Evolutionary conservation across 306 rosid species (phyloP).

Genomic region (Cicer pinnatifidum): DNA sequence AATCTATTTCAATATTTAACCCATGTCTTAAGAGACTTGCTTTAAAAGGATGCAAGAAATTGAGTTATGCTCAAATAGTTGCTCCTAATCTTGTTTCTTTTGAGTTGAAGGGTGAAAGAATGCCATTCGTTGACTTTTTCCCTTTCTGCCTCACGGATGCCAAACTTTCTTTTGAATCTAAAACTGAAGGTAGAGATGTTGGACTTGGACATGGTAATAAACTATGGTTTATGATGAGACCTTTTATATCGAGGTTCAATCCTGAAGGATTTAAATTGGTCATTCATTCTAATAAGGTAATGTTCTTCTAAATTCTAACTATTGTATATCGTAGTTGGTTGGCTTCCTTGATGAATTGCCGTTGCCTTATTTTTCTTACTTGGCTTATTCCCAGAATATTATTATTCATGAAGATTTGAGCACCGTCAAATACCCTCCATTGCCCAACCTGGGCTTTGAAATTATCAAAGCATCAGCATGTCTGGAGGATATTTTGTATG

Average conservation of each 20-base stretch:
- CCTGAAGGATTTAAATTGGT: slow-evolving; percentile 47
- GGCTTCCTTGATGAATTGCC: slow-evolving; percentile 10
- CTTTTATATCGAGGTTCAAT: slow-evolving; percentile 40
- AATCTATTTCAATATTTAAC: slow-evolving; percentile 29
- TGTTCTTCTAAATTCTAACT: not conserved
- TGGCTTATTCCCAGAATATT: slow-evolving; percentile 47
- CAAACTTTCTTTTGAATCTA: slow-evolving; percentile 46
- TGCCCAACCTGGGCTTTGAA: slow-evolving; percentile 36
- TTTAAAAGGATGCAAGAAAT: slow-evolving; percentile 50
- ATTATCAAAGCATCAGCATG: slow-evolving; percentile 46
- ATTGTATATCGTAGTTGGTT: not conserved
- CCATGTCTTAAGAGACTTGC: slow-evolving; percentile 42
- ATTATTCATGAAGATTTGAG: slow-evolving; percentile 49
- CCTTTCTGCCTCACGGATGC: slow-evolving; percentile 43
- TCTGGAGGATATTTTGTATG: slow-evolving; percentile 38
- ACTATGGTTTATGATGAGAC: slow-evolving; percentile 21
- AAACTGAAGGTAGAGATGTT: not conserved
- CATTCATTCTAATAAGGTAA: slow-evolving; percentile 54
- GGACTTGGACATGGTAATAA: not conserved
- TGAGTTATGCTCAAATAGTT: not conserved
- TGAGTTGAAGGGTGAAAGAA: slow-evolving; percentile 49
- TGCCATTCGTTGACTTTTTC: slow-evolving; percentile 38
- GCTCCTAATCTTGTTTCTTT: slow-evolving; percentile 52
- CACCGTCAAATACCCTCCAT: slow-evolving; percentile 36
- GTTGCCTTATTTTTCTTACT: slow-evolving; percentile 24